A percentile compares a stretch with the other conserved stretches of the same genome.
phyloP scores from a whole-genome alignment of 1,139 yeast genomes.

The Magnusiomyces tetraspermus region DNA sequence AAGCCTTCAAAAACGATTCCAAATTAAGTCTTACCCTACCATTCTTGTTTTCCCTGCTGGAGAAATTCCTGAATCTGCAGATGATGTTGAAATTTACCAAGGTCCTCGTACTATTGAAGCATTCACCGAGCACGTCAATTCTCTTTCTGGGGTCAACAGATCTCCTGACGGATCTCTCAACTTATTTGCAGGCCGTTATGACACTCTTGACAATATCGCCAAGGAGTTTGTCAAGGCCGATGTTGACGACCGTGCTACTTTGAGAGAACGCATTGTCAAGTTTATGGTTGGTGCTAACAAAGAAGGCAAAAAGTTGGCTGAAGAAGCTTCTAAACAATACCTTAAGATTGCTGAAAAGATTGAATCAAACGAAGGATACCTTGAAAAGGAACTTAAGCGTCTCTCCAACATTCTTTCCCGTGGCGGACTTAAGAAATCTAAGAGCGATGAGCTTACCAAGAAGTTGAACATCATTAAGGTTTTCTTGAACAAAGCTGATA shows the following conservation, averaged over 20 bases:
- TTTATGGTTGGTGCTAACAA: conserved; percentile 18
- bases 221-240: conserved; percentile 13
- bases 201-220: conserved; percentile 34
- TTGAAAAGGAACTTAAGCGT: conserved; percentile 45
- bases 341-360: conserved; percentile 43
- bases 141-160: conserved; percentile 45
- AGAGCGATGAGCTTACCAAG: conserved; percentile 28
- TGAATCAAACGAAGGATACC: conserved; percentile 39
- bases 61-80: conserved; percentile 25
- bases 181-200: conserved; percentile 47
- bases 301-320: not conserved
- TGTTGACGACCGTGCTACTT: not conserved
- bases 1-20: conserved; percentile 37
- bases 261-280: conserved; percentile 10
- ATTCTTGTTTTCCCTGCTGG: conserved; percentile 38
- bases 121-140: conserved; percentile 45
- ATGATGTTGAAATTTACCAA: conserved; percentile 35
- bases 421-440: conserved; percentile 30
- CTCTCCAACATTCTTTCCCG: conserved; percentile 40
- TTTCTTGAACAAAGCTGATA: too few relatives aligned
- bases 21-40: conserved; percentile 44
- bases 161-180: conserved; percentile 44
- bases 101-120: conserved; percentile 33
- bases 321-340: conserved; percentile 36
- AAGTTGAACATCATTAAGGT: conserved; percentile 28